phyloP scores from a whole-genome alignment of 495 filamentous ascomycete species.

The Aspergillus biplanus region DNA sequence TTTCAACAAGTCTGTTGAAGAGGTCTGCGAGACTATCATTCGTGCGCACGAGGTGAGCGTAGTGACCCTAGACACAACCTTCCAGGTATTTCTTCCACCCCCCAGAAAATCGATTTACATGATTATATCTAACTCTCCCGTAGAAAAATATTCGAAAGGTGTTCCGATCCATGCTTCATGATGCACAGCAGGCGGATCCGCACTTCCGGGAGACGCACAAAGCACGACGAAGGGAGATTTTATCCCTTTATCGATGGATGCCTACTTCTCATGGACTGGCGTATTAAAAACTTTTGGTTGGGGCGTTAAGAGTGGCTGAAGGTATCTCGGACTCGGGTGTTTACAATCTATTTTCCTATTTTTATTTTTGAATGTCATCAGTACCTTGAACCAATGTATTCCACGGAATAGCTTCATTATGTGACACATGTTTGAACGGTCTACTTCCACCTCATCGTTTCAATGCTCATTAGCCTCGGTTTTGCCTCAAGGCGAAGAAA shows the following conservation, averaged over 20 bases:
- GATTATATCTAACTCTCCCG: neutral
- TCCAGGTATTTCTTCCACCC: conserved; percentile 8
- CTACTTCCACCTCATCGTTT: too few species aligned
- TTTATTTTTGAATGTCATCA: too few species aligned
- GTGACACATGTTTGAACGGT: too few species aligned
- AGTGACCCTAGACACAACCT: conserved; percentile 16
- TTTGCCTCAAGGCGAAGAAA: too few species aligned
- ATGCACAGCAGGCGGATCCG: conserved; percentile 16
- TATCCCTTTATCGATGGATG: conserved; percentile 19
- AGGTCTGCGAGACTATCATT: conserved; percentile 19
- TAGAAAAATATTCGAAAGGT: conserved; percentile 21
- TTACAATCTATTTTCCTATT: too few species aligned
- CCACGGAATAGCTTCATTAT: too few species aligned
- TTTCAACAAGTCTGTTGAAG: conserved; percentile 19
- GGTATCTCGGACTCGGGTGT: too few species aligned
- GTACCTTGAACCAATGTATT: too few species aligned
- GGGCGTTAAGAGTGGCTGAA: too few species aligned
- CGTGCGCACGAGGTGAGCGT: conserved; percentile 19
- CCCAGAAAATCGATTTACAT: neutral
- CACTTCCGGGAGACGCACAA: conserved; percentile 18
- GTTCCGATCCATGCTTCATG: conserved; percentile 19
- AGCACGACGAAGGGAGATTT: conserved; percentile 14
- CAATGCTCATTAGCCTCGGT: too few species aligned
- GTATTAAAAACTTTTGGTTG: neutral
- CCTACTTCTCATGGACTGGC: conserved; percentile 15